These are phyloP conservation scores for Hsuehochloa calcarea DNA, from an alignment of 176 grass and related monocot species.

Conservation along the genomic window DNA sequence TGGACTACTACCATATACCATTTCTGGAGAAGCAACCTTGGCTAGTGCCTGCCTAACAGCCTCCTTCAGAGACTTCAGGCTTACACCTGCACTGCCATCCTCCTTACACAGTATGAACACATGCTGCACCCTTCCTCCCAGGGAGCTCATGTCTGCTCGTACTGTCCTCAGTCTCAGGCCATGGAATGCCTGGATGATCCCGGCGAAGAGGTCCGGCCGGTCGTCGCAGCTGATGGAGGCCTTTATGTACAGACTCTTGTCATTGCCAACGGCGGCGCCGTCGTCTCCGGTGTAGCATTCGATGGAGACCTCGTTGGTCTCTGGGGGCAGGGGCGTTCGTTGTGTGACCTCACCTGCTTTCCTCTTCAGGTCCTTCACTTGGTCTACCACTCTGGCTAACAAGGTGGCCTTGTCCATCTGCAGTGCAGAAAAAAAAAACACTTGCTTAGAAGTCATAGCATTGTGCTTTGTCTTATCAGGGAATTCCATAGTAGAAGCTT, in stretches of 20 bases:
- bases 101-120: conserved; percentile 42
- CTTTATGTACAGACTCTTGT: conserved; percentile 24
- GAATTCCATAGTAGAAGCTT: background rate
- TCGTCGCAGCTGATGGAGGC: conserved; percentile 51
- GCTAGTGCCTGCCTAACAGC: conserved; percentile 38
- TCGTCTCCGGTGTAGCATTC: conserved; percentile 22
- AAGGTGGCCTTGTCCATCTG: conserved; percentile 80
- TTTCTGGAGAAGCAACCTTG: conserved; percentile 38
- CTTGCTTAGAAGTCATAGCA: background rate
- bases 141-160: conserved; percentile 31
- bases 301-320: conserved; percentile 35
- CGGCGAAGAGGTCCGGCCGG: conserved; percentile 43
- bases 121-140: conserved; percentile 45
- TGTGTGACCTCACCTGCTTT: conserved; percentile 36
- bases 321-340: conserved; percentile 17
- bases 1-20: background rate
- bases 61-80: conserved; percentile 45
- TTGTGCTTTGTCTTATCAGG: background rate
- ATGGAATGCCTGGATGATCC: conserved; percentile 29
- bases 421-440: background rate
- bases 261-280: background rate
- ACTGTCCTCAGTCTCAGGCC: conserved; percentile 39
- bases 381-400: conserved; percentile 61
- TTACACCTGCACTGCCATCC: conserved; percentile 1
- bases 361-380: conserved; percentile 61